Evolutionary conservation across 192 early-diverging fungal species (phyloP), one percentile per base, ranked within the genome.

Genomic region (Umbelopsis isabellina): DNA sequence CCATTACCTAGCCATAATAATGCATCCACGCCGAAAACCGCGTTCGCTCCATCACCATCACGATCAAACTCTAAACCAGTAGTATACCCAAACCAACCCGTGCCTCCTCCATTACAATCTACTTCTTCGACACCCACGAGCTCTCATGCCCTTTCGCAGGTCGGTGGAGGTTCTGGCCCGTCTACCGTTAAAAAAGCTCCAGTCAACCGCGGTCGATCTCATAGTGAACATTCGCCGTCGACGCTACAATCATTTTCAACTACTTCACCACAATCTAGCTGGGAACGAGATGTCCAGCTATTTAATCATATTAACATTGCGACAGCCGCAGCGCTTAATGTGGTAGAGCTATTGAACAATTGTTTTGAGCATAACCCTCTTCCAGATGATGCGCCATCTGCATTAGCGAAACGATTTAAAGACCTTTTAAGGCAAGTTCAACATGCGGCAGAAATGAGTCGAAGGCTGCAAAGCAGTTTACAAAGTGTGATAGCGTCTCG

Each of bases 261-360:
- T 2, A 22, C 47, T 2, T 49, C 50, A 15, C 58, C 75, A 16
- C 52, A 71, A 41, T 27, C 71, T 37, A 27, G 55, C 16, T 23
- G 33, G 16, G 64, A 69, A 46, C 48, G 70, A 50, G 65, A 69
- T 70, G 23, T 35, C 3, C 74, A 70, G 27, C 46, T 75, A 46
- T 75, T 46, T 37, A 41, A 48, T 44, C 74, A 75, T 53, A 27
- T 75, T 20, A 75, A 65, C 37, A 51, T 65, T 41, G 74, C 74
- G 5, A 41, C 70, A 22, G 46, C 68, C 22, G 74, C 68, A 2
- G 69, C 68, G 46, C 49, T 75, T 1, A 69, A 75, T 66, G 74
- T 75, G 0, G 23, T 75, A 13, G 64, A 65, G 0, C 11, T 70
- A 23, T 41, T 75, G 12, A 65, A 65, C 23, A 35, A 49, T 16